A percentile compares a stretch with the other conserved stretches of the same genome.
phyloP scores from a whole-genome alignment of 352 stramenopile species.

The Globisporangium alternatum region DNA sequence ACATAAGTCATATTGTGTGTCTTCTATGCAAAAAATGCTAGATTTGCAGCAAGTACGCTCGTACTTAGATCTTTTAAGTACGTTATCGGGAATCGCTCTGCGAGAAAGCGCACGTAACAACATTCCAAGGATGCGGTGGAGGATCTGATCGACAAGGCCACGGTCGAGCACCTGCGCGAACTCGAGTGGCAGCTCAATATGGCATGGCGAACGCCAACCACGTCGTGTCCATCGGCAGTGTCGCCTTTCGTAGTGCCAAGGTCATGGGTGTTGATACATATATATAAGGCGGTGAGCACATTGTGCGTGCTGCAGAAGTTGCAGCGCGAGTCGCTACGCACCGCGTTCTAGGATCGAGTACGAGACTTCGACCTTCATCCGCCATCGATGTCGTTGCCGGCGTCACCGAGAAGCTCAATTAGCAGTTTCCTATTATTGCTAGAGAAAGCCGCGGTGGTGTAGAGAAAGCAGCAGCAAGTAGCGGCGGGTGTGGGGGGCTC shows the following conservation, averaged over 20 bases:
- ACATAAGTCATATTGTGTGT: background rate
- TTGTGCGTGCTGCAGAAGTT: conserved; percentile 59
- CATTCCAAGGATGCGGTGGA: conserved; percentile 19
- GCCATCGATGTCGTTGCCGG: conserved; percentile 62
- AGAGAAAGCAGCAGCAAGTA: background rate
- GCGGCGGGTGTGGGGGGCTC: conserved; percentile 30
- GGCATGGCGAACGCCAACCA: conserved; percentile 49
- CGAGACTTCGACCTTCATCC: conserved; percentile 29
- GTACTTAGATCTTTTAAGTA: background rate
- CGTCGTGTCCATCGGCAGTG: conserved; percentile 27
- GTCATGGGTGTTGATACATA: background rate
- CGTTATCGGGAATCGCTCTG: background rate
- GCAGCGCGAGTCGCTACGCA: conserved; percentile 43
- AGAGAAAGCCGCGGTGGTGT: conserved; percentile 9
- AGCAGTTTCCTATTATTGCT: too few species aligned
- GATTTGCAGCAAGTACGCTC: background rate
- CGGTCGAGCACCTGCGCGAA: conserved; percentile 36
- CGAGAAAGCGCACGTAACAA: background rate
- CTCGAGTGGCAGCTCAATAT: conserved; percentile 79
- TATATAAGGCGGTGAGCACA: conserved; percentile 43
- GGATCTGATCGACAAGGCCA: conserved; percentile 57
- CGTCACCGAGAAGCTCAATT: conserved; percentile 62
- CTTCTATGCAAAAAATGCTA: background rate
- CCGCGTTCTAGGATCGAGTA: conserved; percentile 24
- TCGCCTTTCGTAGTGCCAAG: background rate